These are phyloP conservation scores for Pholiota molesta DNA, from an alignment of 768 basidiomycete species.

Conservation along the genomic window DNA sequence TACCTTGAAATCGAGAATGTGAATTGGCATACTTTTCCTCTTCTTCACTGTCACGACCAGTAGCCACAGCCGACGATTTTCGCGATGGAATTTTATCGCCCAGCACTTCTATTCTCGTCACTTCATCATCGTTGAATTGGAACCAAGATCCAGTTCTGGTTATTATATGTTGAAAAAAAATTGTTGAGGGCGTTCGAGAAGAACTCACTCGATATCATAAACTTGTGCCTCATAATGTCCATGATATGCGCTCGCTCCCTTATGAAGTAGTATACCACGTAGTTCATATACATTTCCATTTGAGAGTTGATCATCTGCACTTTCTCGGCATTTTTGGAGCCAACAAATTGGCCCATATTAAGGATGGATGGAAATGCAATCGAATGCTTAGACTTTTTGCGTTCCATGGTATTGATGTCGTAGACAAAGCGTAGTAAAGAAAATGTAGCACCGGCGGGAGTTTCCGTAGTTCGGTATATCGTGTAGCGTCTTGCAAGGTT, in stretches of 20 bases:
- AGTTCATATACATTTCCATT: slow-evolving; percentile 69
- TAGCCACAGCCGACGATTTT: slow-evolving; percentile 29
- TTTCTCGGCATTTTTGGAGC: slow-evolving; percentile 27
- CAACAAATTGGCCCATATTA: slow-evolving; percentile 73
- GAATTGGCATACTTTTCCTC: slow-evolving; percentile 2
- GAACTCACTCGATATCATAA: slow-evolving; percentile 65
- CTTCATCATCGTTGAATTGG: slow-evolving; percentile 89
- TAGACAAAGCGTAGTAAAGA: slow-evolving; percentile 94
- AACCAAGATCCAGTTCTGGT: slow-evolving; percentile 77
- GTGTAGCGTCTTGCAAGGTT: slow-evolving; percentile 74
- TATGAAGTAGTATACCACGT: slow-evolving; percentile 84
- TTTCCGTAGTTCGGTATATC: slow-evolving; percentile 67
- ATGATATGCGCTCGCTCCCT: slow-evolving; percentile 90
- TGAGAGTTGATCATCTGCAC: slow-evolving; percentile 9
- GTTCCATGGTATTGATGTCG: slow-evolving; percentile 73
- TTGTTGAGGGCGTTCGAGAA: slow-evolving; percentile 1
- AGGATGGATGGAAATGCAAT: slow-evolving; percentile 78
- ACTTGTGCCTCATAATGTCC: slow-evolving; percentile 91
- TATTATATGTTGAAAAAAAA: slow-evolving; percentile 11
- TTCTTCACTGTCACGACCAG: slow-evolving; percentile 23
- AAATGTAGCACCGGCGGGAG: slow-evolving; percentile 92
- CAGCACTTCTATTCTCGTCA: slow-evolving; percentile 62
- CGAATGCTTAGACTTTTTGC: slow-evolving; percentile 84
- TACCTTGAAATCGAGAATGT: not conserved
- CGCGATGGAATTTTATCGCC: slow-evolving; percentile 44